Percentiles rank a stretch among this genome's conserved stretches.
These are phyloP conservation scores for Fusarium chuoi DNA, from an alignment of 2,329 filamentous ascomycete species.

Conservation along the genomic window DNA sequence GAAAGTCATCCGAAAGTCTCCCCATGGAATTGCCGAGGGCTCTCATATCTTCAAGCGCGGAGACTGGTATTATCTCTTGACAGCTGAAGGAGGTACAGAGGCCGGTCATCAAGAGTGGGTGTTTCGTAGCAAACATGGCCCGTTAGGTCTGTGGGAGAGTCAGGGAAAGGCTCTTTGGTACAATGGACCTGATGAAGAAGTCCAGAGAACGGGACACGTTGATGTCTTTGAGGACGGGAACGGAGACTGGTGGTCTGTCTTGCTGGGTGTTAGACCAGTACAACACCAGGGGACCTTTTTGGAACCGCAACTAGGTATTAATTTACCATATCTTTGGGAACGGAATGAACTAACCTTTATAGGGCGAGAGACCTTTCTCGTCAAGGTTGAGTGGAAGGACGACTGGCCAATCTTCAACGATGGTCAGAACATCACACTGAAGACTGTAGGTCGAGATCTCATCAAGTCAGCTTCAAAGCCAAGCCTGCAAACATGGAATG, in stretches of 20 bases:
- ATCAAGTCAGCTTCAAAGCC: background rate
- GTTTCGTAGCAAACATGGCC: constrained; percentile 54
- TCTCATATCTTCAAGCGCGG: constrained; percentile 44
- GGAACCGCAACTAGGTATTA: constrained; percentile 40
- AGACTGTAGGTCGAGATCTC: constrained; percentile 26
- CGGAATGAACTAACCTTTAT: background rate
- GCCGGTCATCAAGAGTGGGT: constrained; percentile 64
- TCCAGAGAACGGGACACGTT: constrained; percentile 53
- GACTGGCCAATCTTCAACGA: constrained; percentile 42
- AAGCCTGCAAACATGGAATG: constrained; percentile 10
- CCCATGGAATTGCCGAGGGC: constrained; percentile 55
- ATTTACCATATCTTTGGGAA: fast-evolving
- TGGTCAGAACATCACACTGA: constrained; percentile 37
- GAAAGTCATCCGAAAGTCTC: constrained; percentile 50
- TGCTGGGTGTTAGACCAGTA: constrained; percentile 37
- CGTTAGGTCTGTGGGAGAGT: constrained; percentile 62
- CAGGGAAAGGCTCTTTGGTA: constrained; percentile 42
- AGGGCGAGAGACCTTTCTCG: constrained; percentile 43
- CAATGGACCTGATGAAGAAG: constrained; percentile 58
- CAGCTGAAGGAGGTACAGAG: constrained; percentile 42
- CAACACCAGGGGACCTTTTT: constrained; percentile 16
- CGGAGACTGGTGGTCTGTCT: constrained; percentile 39
- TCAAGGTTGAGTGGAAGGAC: constrained; percentile 40
- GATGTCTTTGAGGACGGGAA: constrained; percentile 40
- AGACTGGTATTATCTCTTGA: constrained; percentile 41